Conservation (phyloP, 202 grass and related monocot species). For the Setaria viridis region DNA sequence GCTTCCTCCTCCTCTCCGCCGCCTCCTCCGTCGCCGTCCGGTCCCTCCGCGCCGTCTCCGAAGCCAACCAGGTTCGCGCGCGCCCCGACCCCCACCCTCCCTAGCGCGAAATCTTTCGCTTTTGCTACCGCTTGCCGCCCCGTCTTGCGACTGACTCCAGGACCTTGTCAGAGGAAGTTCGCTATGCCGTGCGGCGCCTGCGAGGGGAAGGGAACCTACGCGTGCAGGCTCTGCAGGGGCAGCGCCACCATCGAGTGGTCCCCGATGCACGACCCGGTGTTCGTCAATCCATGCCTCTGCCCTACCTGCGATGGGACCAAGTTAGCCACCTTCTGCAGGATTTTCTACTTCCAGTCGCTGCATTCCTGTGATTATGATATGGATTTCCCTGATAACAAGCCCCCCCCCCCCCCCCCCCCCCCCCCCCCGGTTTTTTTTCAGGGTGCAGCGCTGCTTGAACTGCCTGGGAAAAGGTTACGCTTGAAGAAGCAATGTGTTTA, state of each 20-base stretch:
- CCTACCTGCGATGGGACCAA: slow-evolving; percentile 89
- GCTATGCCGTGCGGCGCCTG: slow-evolving; percentile 66
- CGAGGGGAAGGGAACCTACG: slow-evolving; percentile 83
- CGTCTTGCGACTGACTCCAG: not conserved
- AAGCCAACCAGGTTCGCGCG: slow-evolving; percentile 67
- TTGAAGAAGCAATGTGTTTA: slow-evolving; percentile 39
- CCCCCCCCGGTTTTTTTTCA: slow-evolving; percentile 32
- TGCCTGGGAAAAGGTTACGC: slow-evolving; percentile 81
- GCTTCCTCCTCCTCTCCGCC: slow-evolving; percentile 61
- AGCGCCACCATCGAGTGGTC: slow-evolving; percentile 81
- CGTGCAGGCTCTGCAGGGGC: slow-evolving; percentile 87
- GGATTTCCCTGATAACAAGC: not conserved
- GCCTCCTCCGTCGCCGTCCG: slow-evolving; percentile 65
- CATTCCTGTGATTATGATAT: slow-evolving; percentile 18
- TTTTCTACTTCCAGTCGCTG: not conserved
- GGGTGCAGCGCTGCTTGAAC: slow-evolving; percentile 89
- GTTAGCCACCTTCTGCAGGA: slow-evolving; percentile 31
- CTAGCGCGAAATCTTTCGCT: not conserved
- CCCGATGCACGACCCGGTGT: slow-evolving; percentile 83
- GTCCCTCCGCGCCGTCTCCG: slow-evolving; percentile 69
- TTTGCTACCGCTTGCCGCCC: not conserved
- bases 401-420: too few species aligned
- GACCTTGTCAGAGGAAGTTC: slow-evolving; percentile 66
- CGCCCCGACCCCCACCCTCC: not conserved
- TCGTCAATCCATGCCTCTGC: slow-evolving; percentile 89